Base-by-base conservation (phyloP, 2,329 filamentous ascomycete species). In the Dryadomyces sulphureus region DNA sequence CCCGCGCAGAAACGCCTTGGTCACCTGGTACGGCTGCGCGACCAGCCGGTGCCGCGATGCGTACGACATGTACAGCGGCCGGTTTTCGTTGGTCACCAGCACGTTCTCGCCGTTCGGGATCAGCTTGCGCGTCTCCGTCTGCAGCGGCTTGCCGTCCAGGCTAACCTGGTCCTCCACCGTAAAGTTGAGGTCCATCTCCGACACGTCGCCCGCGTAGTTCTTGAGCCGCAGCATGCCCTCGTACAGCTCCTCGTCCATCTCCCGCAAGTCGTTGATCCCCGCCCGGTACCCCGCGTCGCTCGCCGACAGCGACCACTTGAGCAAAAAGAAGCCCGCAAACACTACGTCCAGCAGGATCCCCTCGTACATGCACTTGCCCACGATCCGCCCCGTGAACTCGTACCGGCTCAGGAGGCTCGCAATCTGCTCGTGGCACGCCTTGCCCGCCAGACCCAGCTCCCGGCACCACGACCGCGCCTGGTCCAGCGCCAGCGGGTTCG, bases 311-410 rank as follows among this genome's bases (percentile, higher is more conserved):
- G 88, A 79, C 92, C 92, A 98, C 60, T 96, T 95, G 49, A 94
- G 75, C 7, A 98, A 73, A 65, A 98, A 98, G 66, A 98, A 98
- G 0, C 85, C 81, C 1, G 90, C 89, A 66, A 98, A 98, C 43
- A 79, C 79, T 49, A 95, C 81, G 61, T 98, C 89, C 41, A 96
- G 81, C 3, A 98, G 72, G 39, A 98, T 96, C 1, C 89, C 89
- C 65, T 98, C 92, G 58, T 98, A 98, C 57, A 98, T 70, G 62
- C 92, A 98, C 60, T 98, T 98, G 11, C 92, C 92, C 22, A 98
- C 81, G 24, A 98, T 77, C 4, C 92, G 82, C 1, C 92, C 92
- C 0, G 96, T 69, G 54, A 98, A 98, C 57, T 96, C 89, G 58
- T 87, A 96, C 14, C 80, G 77, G 50, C 75, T 75, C 5, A 92